Evolutionary conservation across 169 alveolate species (phyloP).

Genomic region (Ichthyophthirius multifiliis): DNA sequence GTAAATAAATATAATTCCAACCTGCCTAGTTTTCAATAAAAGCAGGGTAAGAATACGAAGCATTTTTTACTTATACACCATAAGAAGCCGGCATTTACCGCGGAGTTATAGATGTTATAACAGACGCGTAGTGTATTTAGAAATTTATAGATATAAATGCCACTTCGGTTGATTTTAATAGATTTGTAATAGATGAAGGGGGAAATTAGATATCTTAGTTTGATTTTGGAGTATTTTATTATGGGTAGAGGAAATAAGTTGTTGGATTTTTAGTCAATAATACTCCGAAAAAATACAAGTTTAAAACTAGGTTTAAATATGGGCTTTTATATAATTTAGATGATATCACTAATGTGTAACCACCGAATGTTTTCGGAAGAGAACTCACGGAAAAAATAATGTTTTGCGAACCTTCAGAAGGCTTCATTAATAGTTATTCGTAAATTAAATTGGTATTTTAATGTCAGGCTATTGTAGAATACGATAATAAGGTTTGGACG

Average conservation of each 20-base stretch:
- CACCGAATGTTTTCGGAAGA: conserved; percentile 78
- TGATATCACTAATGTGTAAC: conserved; percentile 35
- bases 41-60: conserved; percentile 42
- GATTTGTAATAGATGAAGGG: conserved; percentile 74
- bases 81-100: conserved; percentile 42
- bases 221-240: conserved; percentile 79
- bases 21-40: conserved; percentile 48
- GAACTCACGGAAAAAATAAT: conserved; percentile 82
- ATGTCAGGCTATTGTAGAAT: conserved; percentile 72
- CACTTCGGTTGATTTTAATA: conserved; percentile 49
- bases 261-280: conserved; percentile 77
- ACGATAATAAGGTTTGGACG: conserved; percentile 61
- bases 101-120: conserved; percentile 29
- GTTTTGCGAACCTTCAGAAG: conserved; percentile 74
- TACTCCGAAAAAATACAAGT: conserved; percentile 75
- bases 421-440: conserved; percentile 71
- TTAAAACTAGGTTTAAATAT: conserved; percentile 66
- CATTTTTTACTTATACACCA: conserved; percentile 45
- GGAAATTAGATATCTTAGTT: conserved; percentile 74
- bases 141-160: conserved; percentile 76
- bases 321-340: conserved; percentile 67
- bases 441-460: conserved; percentile 67
- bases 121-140: conserved; percentile 43
- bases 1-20: conserved; percentile 45
- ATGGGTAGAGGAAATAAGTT: conserved; percentile 77